A percentile compares a stretch with the other conserved stretches of the same genome.
Conservation (phyloP, 116 monocot species). For the Dioscorea cayenensis region DNA sequence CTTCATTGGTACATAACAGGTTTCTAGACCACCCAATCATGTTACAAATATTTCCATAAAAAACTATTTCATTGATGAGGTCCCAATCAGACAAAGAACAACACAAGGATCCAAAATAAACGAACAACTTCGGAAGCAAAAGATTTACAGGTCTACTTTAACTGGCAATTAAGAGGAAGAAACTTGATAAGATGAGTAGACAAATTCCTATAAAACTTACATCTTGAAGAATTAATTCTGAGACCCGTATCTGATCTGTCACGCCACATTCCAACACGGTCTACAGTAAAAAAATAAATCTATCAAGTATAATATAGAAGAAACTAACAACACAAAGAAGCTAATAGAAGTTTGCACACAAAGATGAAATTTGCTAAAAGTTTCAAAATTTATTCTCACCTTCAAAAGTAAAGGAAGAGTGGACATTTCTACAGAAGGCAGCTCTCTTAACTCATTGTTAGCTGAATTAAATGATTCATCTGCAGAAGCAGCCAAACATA, state of each 20-base stretch:
- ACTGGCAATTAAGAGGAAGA: background rate
- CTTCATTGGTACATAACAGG: too few relatives aligned
- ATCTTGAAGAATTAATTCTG: conserved; percentile 43
- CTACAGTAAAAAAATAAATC: conserved; percentile 14
- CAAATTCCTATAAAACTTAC: conserved; percentile 17
- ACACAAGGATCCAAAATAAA: too few relatives aligned
- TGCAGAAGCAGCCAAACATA: conserved; percentile 12
- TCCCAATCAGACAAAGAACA: too few relatives aligned
- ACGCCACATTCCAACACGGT: conserved; percentile 33
- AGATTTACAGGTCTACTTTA: too few relatives aligned
- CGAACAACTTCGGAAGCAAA: too few relatives aligned
- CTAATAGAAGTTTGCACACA: too few relatives aligned
- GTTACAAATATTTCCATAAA: too few relatives aligned
- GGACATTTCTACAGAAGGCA: conserved; percentile 49
- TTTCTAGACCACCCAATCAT: too few relatives aligned
- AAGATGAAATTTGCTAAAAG: background rate
- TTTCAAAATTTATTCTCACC: conserved; percentile 17
- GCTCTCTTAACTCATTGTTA: conserved; percentile 35
- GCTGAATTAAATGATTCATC: conserved; percentile 47
- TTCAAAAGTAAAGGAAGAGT: conserved; percentile 52
- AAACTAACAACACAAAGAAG: too few relatives aligned
- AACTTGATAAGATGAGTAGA: background rate
- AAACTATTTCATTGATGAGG: too few relatives aligned
- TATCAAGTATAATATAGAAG: too few relatives aligned
- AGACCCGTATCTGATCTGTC: conserved; percentile 28